A percentile compares a stretch with the other conserved stretches of the same genome.
These are phyloP conservation scores for Cephalotrichum gorgonifer DNA, from an alignment of 2,329 filamentous ascomycete species.

Conservation along the genomic window DNA sequence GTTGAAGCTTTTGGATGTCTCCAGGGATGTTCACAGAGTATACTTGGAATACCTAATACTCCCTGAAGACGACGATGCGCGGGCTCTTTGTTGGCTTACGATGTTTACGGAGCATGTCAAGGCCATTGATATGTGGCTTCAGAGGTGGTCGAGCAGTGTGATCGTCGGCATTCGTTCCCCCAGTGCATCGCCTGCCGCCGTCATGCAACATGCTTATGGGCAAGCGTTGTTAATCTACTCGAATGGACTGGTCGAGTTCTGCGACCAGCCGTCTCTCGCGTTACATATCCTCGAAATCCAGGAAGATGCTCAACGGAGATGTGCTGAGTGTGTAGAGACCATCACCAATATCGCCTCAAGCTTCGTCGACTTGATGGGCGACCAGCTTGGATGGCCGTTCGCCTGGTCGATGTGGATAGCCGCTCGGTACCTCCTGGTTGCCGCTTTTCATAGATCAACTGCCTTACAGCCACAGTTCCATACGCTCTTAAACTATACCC, in stretches of 20 bases:
- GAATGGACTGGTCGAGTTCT: constrained; percentile 2
- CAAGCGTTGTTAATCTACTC: constrained; percentile 3
- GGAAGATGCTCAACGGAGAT: not conserved
- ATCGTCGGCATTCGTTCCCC: too few relatives aligned
- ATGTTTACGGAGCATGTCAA: too few relatives aligned
- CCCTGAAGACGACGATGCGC: too few relatives aligned
- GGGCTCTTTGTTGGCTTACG: too few relatives aligned
- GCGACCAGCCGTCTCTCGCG: not conserved
- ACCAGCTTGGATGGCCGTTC: constrained; percentile 6
- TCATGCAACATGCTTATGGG: constrained; percentile 6
- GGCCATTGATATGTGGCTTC: too few relatives aligned
- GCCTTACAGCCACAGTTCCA: not conserved
- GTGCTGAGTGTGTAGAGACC: not conserved
- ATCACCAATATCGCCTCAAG: not conserved
- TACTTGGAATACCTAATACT: too few relatives aligned
- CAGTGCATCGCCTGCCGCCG: not conserved
- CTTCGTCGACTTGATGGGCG: not conserved
- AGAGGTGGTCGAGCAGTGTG: too few relatives aligned
- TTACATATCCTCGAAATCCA: not conserved
- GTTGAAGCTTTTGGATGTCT: too few relatives aligned
- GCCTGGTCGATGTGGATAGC: constrained; percentile 6
- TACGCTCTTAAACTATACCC: not conserved
- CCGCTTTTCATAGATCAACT: not conserved
- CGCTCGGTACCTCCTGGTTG: constrained; percentile 2
- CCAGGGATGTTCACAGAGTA: too few relatives aligned